Conservation (phyloP, 768 basidiomycete genomes). For the Phanerodontia chrysosporium region DNA sequence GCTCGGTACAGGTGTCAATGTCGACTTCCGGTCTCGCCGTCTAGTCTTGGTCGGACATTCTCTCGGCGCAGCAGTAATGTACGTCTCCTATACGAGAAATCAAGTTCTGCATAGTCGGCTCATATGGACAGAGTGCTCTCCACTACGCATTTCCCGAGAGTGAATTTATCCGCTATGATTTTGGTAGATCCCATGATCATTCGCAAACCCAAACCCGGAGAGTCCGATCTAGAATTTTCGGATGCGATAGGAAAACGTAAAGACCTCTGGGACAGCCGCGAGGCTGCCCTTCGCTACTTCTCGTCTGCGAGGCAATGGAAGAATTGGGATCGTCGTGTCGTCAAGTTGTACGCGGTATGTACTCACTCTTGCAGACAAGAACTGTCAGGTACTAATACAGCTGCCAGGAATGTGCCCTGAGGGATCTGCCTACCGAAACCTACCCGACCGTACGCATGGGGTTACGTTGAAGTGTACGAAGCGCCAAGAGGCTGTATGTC, state of each 20-base stretch:
- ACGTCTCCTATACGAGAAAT: too few relatives aligned
- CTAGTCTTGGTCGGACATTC: conserved; percentile 55
- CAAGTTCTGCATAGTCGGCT: too few relatives aligned
- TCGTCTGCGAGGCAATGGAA: conserved; percentile 37
- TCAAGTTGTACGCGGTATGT: background rate
- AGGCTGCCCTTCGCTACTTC: conserved; percentile 41
- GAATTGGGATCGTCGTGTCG: conserved; percentile 39
- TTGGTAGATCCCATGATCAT: conserved; percentile 44
- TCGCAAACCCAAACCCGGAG: background rate
- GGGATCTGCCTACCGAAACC: conserved; percentile 20
- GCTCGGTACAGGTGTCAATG: conserved; percentile 42
- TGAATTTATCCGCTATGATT: conserved; percentile 38
- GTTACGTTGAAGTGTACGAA: conserved; percentile 21
- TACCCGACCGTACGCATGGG: conserved; percentile 20
- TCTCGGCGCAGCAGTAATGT: conserved; percentile 47
- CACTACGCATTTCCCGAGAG: conserved; percentile 34
- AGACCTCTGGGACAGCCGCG: conserved; percentile 48
- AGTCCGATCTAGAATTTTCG: conserved; percentile 13
- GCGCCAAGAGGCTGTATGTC: conserved; percentile 14
- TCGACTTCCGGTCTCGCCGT: conserved; percentile 43
- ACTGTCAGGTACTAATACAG: background rate
- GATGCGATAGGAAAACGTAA: conserved; percentile 35
- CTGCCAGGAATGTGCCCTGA: conserved; percentile 38
- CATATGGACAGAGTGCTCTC: conserved; percentile 43
- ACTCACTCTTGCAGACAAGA: background rate